phyloP scores from a whole-genome alignment of 2,329 filamentous ascomycete genomes.

The Penicillium sclerotigenum region DNA sequence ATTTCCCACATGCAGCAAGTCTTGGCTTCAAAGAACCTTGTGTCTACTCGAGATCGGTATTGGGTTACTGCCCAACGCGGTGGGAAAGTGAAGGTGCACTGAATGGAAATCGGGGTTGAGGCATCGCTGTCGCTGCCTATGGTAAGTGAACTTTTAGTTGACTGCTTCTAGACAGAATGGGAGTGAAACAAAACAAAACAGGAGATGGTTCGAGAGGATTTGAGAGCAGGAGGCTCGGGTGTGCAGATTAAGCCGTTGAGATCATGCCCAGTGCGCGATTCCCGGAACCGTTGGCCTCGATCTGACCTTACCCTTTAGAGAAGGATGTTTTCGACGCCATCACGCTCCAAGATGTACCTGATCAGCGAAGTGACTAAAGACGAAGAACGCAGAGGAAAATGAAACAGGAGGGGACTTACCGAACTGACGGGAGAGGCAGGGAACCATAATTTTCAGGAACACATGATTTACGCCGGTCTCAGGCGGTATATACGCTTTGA shows the following conservation, averaged over 20 bases:
- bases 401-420: constrained; percentile 1
- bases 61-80: background rate
- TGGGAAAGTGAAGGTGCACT: background rate
- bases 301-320: constrained; percentile 1
- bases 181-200: background rate
- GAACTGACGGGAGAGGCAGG: constrained; percentile 3
- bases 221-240: background rate
- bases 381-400: background rate
- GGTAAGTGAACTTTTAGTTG: background rate
- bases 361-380: background rate
- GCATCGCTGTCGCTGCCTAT: background rate
- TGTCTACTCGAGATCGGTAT: background rate
- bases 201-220: background rate
- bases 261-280: constrained; percentile 1
- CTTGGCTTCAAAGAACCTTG: background rate
- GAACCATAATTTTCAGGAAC: background rate
- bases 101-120: background rate
- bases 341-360: background rate
- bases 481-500: background rate
- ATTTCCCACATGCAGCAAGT: background rate
- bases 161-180: background rate
- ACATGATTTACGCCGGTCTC: background rate
- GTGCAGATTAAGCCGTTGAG: constrained; percentile 2
- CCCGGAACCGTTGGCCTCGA: constrained; percentile 1
- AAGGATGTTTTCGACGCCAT: background rate